Base-by-base conservation (phyloP, 192 early-diverging fungal genomes). In the Coemansia sp. region DNA sequence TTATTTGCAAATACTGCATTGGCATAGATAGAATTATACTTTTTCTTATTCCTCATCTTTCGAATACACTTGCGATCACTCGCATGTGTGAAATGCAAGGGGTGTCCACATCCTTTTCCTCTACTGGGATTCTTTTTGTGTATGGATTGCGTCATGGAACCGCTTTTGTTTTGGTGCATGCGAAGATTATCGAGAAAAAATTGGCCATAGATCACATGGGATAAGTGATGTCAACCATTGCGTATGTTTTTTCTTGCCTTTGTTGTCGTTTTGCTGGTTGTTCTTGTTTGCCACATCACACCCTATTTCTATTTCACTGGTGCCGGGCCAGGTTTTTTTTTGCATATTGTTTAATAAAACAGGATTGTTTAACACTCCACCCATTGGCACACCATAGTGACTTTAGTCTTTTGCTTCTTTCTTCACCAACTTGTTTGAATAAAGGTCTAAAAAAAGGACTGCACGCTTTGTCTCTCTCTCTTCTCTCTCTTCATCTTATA, bases 1-100 rank as follows among this genome's bases (percentile, higher is more conserved):
- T 19, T 75, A 57, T 75, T 75, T 66, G 67, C 67, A 50, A 75
- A 75, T 55, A 50, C 66, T 7, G 36, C 57, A n/a, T 55, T 73
- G 3, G 53, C 53, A 6, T 59, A 61, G 20, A n/a, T 6, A 22
- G 39, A 46, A 14, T 10, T 36, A 36, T 10, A 46, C 11, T 17
- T 46, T 46, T 17, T 17, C 11, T 46, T 4, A 4, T 17, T 46
- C 39, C 39, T 4, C 3, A 46, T 17, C 11, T 14, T 17, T 46
- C 39, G 10, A 10, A 11, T 17, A 14, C 3, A 46, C 39, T 14
- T 46, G 39, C 39, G 39, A 46, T 46, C 39, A 46, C 39, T 46
- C 39, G 39, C 39, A 46, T 46, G 39, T 46, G 8, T 46, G 8
- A 46, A 46, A 46, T 46, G 39, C 39, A 46, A 17, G 39, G 39